phyloP scores from a whole-genome alignment of 164 flowering plant species.

The Hamamelis virginiana region DNA sequence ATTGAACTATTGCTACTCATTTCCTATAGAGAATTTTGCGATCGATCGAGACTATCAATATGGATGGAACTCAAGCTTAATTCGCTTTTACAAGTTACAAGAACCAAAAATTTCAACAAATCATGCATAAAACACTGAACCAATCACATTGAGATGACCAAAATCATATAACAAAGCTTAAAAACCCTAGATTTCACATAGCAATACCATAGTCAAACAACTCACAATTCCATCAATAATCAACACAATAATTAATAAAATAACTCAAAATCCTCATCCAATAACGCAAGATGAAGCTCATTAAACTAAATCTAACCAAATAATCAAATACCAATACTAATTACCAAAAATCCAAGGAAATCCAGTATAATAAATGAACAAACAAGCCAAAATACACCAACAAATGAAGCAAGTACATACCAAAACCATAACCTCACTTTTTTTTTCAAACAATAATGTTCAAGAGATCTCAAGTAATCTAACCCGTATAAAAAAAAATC shows the following conservation, averaged over 20 bases:
- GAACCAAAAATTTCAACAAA: background rate
- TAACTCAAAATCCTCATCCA: background rate
- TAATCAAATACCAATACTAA: background rate
- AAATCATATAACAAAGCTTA: background rate
- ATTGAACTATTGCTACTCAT: background rate
- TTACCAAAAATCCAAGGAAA: background rate
- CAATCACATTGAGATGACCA: background rate
- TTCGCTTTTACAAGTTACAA: background rate
- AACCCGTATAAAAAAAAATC: background rate
- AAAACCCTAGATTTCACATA: background rate
- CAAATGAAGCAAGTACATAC: background rate
- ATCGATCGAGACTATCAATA: background rate
- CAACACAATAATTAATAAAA: background rate
- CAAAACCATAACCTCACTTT: background rate
- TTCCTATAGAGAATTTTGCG: background rate
- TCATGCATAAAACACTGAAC: no score
- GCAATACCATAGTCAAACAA: background rate
- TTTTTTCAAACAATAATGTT: no score
- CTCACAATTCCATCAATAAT: background rate
- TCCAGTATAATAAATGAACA: background rate
- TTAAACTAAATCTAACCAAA: background rate
- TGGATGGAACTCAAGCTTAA: background rate
- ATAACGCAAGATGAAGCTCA: background rate
- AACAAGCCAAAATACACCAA: background rate
- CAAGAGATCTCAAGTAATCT: slow-evolving; percentile 11